A percentile compares a stretch with the other conserved stretches of the same genome.
Evolutionary conservation across 768 basidiomycete species (phyloP).

Genomic region (Termitomyces sp.): DNA sequence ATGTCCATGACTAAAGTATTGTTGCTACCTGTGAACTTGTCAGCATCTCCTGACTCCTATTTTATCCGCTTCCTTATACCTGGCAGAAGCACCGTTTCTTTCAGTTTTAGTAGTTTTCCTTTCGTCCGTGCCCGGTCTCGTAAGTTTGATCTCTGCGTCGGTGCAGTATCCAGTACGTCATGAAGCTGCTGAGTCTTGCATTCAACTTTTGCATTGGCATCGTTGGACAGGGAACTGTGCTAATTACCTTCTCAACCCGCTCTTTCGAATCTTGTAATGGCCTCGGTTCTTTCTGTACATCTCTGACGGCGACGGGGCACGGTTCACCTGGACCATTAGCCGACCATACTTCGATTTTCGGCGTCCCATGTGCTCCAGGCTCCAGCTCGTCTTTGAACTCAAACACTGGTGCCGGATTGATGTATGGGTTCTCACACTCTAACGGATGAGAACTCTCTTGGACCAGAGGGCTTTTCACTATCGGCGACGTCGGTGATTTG

Average conservation of each 20-base stretch:
- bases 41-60: not conserved
- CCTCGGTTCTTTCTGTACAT: constrained; percentile 5
- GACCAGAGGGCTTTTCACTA: constrained; percentile 7
- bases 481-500: constrained; percentile 14
- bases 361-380: constrained; percentile 6
- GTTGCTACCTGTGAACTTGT: constrained; percentile 5
- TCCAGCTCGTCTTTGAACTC: constrained; percentile 6
- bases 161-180: constrained; percentile 8
- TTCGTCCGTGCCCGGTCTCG: constrained; percentile 13
- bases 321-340: constrained; percentile 10
- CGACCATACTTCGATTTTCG: constrained; percentile 1
- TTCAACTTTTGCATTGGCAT: constrained; percentile 1
- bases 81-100: not conserved
- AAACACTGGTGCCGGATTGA: constrained; percentile 36
- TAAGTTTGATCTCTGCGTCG: constrained; percentile 1
- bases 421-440: constrained; percentile 32
- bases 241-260: constrained; percentile 13
- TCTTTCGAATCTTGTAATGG: constrained; percentile 7
- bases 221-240: constrained; percentile 9
- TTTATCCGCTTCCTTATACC: not conserved
- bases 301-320: constrained; percentile 1
- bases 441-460: constrained; percentile 5
- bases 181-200: not conserved
- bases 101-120: constrained; percentile 14
- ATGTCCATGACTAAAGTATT: constrained; percentile 17